These are phyloP conservation scores for Trypanosomatidae sp. DNA, from an alignment of 208 protist genomes.

Conservation along the genomic window DNA sequence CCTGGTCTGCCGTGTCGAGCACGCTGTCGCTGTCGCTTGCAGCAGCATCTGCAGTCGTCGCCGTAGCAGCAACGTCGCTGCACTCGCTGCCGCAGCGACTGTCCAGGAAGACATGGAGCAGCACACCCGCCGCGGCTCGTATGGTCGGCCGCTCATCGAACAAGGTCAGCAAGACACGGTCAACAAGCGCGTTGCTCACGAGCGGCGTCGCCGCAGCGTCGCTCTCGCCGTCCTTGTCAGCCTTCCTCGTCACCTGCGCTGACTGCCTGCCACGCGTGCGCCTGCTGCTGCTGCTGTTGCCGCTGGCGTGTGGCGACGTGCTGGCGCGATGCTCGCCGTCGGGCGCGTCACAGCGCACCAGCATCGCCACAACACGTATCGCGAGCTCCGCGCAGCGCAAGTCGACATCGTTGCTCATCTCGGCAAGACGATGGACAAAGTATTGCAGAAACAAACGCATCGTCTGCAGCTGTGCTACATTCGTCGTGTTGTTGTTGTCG, in stretches of 20 bases:
- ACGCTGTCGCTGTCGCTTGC: too few relatives aligned
- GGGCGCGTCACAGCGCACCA: constrained; percentile 22
- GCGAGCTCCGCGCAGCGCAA: constrained; percentile 69
- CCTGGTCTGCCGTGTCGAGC: too few relatives aligned
- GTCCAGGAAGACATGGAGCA: constrained; percentile 80
- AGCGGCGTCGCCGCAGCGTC: constrained; percentile 38
- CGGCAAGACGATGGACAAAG: constrained; percentile 65
- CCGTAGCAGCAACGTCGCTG: constrained; percentile 28
- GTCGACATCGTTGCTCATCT: constrained; percentile 77
- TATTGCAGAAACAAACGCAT: constrained; percentile 82
- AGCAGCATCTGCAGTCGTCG: too few relatives aligned
- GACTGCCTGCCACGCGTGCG: too few relatives aligned
- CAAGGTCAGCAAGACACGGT: constrained; percentile 57
- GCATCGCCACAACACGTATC: constrained; percentile 64
- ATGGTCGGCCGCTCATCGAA: constrained; percentile 85
- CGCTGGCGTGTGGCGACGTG: not conserved
- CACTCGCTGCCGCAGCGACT: constrained; percentile 42
- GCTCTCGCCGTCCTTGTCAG: constrained; percentile 31
- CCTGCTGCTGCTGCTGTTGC: too few relatives aligned
- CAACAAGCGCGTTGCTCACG: constrained; percentile 66
- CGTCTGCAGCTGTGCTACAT: too few relatives aligned
- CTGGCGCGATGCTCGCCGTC: not conserved
- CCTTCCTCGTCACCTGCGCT: too few relatives aligned
- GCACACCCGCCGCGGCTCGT: constrained; percentile 57
- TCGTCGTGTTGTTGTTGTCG: too few relatives aligned